These are phyloP conservation scores for Spergularia marina DNA, from an alignment of 148 eudicot species.

Conservation along the genomic window DNA sequence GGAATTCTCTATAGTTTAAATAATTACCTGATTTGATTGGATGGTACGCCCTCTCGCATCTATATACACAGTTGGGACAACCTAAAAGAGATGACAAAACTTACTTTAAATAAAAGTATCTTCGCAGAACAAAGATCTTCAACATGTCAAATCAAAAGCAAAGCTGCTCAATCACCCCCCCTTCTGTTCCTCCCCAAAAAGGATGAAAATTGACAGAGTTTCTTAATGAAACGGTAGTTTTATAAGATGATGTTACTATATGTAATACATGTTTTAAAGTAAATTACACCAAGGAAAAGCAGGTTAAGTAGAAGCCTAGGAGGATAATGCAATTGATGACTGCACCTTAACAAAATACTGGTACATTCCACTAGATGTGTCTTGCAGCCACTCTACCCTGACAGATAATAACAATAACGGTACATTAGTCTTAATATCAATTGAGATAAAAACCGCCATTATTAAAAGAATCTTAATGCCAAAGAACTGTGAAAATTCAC, in stretches of 20 bases:
- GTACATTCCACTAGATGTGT: constrained; percentile 55
- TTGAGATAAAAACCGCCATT: too few relatives aligned
- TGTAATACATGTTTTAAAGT: too few relatives aligned
- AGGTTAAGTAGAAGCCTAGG: background rate
- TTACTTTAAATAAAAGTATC: constrained; percentile 12
- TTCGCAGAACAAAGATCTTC: background rate
- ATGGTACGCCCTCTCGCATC: constrained; percentile 50
- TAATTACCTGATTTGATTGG: constrained; percentile 76
- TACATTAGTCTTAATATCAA: background rate
- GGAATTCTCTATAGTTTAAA: constrained; percentile 11
- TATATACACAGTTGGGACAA: constrained; percentile 80
- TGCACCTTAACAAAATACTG: constrained; percentile 81
- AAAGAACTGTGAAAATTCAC: too few relatives aligned
- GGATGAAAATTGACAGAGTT: too few relatives aligned
- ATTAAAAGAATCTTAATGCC: too few relatives aligned
- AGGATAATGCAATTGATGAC: background rate
- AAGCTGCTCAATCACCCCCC: too few relatives aligned
- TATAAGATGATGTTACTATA: background rate
- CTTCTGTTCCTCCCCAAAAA: too few relatives aligned
- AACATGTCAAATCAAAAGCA: too few relatives aligned
- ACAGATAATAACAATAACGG: background rate
- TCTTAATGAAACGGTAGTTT: background rate
- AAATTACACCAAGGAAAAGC: background rate
- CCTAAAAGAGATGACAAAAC: constrained; percentile 50
- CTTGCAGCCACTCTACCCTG: constrained; percentile 71